Evolutionary conservation across 768 basidiomycete genomes (phyloP).

Genomic region (Favolaschia claudopus): DNA sequence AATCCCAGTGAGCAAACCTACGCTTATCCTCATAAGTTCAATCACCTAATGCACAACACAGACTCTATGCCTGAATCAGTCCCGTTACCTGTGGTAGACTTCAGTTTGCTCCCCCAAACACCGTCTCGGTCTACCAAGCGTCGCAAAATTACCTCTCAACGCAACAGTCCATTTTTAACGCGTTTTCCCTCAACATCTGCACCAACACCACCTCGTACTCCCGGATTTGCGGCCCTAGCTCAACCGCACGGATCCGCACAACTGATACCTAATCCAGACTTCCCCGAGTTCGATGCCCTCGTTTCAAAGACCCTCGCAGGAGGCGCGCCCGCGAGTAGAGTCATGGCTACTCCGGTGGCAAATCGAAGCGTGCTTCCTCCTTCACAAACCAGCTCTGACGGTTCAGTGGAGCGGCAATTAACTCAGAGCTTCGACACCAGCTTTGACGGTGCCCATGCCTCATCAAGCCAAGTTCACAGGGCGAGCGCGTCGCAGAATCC

Average conservation of each 20-base stretch:
- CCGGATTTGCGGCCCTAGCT: constrained; percentile 36
- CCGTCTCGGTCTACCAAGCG: constrained; percentile 34
- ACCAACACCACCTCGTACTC: constrained; percentile 19
- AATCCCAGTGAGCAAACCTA: constrained; percentile 1
- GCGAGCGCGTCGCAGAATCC: constrained; percentile 9
- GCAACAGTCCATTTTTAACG: constrained; percentile 22
- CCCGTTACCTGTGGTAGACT: constrained; percentile 29
- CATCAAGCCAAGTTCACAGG: constrained; percentile 5
- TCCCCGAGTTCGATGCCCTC: constrained; percentile 16
- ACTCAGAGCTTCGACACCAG: constrained; percentile 46
- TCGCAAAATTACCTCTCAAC: constrained; percentile 10
- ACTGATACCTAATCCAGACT: constrained; percentile 11
- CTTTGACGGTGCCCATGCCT: constrained; percentile 12
- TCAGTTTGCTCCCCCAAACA: constrained; percentile 24
- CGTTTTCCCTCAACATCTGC: constrained; percentile 9
- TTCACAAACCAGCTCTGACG: constrained; percentile 42
- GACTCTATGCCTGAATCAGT: constrained; percentile 32
- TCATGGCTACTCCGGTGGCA: too few species aligned
- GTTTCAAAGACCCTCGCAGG: background rate
- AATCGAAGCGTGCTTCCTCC: too few species aligned
- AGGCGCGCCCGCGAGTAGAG: too few species aligned
- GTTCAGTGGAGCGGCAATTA: constrained; percentile 56
- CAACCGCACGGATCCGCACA: constrained; percentile 24
- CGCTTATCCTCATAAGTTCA: constrained; percentile 38
- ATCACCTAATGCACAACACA: constrained; percentile 43